These are phyloP conservation scores for Trichosporon sp. DNA, from an alignment of 1,284 basidiomycete genomes.

Conservation along the genomic window DNA sequence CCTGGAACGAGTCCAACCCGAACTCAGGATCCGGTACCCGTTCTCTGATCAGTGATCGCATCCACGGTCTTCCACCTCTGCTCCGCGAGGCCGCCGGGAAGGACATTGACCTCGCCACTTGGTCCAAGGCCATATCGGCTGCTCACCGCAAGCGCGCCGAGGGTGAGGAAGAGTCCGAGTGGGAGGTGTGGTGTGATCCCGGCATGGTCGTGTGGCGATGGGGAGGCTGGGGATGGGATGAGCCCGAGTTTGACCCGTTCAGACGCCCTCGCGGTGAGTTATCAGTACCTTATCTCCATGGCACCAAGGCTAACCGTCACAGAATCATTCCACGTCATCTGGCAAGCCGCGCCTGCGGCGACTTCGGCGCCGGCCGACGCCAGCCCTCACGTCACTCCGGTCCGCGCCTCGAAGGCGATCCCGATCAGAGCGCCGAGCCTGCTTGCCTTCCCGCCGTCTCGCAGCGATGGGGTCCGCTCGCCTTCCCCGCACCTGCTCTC, in stretches of 20 bases:
- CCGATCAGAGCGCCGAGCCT: slow-evolving; percentile 44
- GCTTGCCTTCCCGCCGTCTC: slow-evolving; percentile 39
- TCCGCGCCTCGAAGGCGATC: slow-evolving; percentile 39
- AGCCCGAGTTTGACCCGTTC: slow-evolving; percentile 41
- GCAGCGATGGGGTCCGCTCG: slow-evolving; percentile 17
- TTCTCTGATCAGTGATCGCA: slow-evolving; percentile 37
- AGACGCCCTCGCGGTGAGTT: slow-evolving; percentile 34
- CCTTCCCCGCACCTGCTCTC: slow-evolving; percentile 27
- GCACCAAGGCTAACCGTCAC: neutral
- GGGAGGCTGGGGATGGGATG: slow-evolving; percentile 47
- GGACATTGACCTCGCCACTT: slow-evolving; percentile 30
- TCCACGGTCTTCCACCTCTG: slow-evolving; percentile 31
- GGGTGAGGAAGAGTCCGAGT: slow-evolving; percentile 30
- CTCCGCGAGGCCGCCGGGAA: slow-evolving; percentile 28
- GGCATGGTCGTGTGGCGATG: slow-evolving; percentile 45
- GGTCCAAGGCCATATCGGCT: slow-evolving; percentile 32
- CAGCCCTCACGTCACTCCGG: slow-evolving; percentile 22
- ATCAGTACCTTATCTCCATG: neutral
- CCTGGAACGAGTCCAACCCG: slow-evolving; percentile 40
- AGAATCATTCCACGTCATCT: slow-evolving; percentile 39
- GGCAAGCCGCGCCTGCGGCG: slow-evolving; percentile 32
- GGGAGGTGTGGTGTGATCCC: slow-evolving; percentile 49
- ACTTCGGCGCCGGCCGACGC: neutral
- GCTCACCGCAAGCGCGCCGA: slow-evolving; percentile 12
- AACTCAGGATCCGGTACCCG: slow-evolving; percentile 36